A percentile compares a stretch with the other conserved stretches of the same genome.
Conservation (phyloP, 2,329 filamentous ascomycete species). For the Hypoxylon rubiginosum region DNA sequence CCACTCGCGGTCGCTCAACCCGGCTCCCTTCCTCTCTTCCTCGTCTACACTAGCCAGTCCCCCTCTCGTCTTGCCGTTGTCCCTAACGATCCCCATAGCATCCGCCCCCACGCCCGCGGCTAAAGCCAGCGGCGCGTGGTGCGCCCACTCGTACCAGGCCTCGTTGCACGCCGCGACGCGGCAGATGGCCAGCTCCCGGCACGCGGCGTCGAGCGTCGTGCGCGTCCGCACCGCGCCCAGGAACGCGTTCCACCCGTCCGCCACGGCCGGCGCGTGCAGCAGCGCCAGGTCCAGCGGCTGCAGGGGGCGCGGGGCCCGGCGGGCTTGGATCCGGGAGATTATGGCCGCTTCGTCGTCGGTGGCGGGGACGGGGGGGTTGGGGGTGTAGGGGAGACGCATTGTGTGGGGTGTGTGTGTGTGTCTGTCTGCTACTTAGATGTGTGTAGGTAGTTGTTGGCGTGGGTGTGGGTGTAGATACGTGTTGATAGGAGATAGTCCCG, state of each 20-base stretch:
- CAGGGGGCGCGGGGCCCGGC: conserved; percentile 77
- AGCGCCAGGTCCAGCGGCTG: conserved; percentile 82
- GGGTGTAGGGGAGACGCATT: conserved; percentile 78
- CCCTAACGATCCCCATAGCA: conserved; percentile 59
- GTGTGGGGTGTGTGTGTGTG: conserved; percentile 37
- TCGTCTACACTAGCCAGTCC: conserved; percentile 29
- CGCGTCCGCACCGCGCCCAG: conserved; percentile 72
- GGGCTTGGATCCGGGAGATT: conserved; percentile 72
- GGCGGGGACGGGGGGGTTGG: conserved; percentile 63
- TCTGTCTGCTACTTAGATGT: background rate
- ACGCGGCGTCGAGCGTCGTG: conserved; percentile 63
- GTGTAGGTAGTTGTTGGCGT: background rate
- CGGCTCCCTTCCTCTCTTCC: conserved; percentile 33
- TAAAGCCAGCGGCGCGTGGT: conserved; percentile 78
- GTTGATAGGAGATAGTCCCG: background rate
- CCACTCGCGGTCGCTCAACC: conserved; percentile 72
- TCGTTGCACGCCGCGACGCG: conserved; percentile 83
- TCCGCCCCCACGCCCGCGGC: conserved; percentile 69
- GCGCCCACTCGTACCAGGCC: conserved; percentile 88
- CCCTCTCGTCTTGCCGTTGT: too few species aligned
- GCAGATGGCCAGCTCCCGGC: conserved; percentile 84
- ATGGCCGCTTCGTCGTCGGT: conserved; percentile 66
- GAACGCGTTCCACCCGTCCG: conserved; percentile 81
- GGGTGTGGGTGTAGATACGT: background rate
- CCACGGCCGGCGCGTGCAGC: conserved; percentile 79